A percentile compares a stretch with the other conserved stretches of the same genome.
phyloP scores from a whole-genome alignment of 495 filamentous ascomycete species.

The Bryoglossum gracile region DNA sequence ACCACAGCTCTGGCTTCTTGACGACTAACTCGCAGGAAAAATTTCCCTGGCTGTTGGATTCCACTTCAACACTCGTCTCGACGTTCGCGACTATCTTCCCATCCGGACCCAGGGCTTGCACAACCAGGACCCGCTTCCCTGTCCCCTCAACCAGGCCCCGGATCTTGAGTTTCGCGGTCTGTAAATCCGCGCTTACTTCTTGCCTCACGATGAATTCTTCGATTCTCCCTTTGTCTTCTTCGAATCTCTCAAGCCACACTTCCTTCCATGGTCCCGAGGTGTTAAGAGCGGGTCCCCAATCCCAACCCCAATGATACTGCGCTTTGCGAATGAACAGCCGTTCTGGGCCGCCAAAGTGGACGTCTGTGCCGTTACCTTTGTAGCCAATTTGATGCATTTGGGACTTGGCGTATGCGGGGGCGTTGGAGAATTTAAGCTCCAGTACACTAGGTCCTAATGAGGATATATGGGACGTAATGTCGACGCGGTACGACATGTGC shows the following conservation, averaged over 20 bases:
- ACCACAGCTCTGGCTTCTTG: conserved; percentile 60
- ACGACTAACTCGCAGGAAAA: conserved; percentile 40
- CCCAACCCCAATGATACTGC: conserved; percentile 78
- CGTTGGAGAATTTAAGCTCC: conserved; percentile 29
- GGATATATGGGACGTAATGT: conserved; percentile 42
- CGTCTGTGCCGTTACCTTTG: conserved; percentile 27
- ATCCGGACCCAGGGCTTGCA: conserved; percentile 35
- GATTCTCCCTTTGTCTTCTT: conserved; percentile 33
- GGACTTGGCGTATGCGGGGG: conserved; percentile 25
- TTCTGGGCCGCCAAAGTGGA: conserved; percentile 48
- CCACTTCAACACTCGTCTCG: conserved; percentile 28
- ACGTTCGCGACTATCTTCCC: conserved; percentile 37
- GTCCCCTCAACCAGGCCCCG: conserved; percentile 37
- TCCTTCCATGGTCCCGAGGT: conserved; percentile 72
- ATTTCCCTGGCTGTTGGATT: conserved; percentile 29
- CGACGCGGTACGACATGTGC: conserved; percentile 56
- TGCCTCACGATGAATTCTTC: conserved; percentile 47
- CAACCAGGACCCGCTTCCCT: conserved; percentile 8
- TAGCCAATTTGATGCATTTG: conserved; percentile 30
- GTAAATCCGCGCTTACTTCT: conserved; percentile 38
- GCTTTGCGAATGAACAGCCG: conserved; percentile 55
- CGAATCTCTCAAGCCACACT: conserved; percentile 56
- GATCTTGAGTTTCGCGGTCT: conserved; percentile 38
- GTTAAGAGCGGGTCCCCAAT: conserved; percentile 69
- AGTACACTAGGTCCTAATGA: conserved; percentile 28